A percentile compares a stretch with the other conserved stretches of the same genome.
These are phyloP conservation scores for Ligustrum vulgare DNA, from an alignment of 257 asterid genomes.

Conservation along the genomic window DNA sequence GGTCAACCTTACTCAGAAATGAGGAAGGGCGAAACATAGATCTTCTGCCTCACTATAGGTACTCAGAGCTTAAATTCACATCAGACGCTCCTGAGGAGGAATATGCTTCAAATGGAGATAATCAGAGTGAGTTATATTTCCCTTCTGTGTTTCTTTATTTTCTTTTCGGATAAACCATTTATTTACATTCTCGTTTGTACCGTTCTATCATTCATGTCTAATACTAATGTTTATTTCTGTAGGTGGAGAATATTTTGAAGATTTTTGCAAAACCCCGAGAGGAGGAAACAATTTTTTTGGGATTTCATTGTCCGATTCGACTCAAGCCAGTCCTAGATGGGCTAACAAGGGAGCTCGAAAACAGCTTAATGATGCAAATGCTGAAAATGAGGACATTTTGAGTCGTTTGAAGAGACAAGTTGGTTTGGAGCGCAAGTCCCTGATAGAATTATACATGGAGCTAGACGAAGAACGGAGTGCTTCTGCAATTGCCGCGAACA, in stretches of 20 bases:
- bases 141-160: not conserved
- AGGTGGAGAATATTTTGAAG: constrained; percentile 58
- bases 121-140: constrained; percentile 40
- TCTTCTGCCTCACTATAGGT: constrained; percentile 27
- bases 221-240: not conserved
- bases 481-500: constrained; percentile 89
- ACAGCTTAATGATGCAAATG: constrained; percentile 34
- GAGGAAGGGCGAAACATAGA: constrained; percentile 45
- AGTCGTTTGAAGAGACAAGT: constrained; percentile 56
- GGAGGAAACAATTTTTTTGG: constrained; percentile 63
- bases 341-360: constrained; percentile 36
- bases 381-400: constrained; percentile 44
- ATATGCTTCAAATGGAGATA: constrained; percentile 35
- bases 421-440: constrained; percentile 63
- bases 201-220: too few species aligned
- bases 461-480: constrained; percentile 93
- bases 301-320: constrained; percentile 62
- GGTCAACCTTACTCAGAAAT: constrained; percentile 44
- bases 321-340: constrained; percentile 80
- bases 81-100: constrained; percentile 56
- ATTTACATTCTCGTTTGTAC: not conserved
- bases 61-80: constrained; percentile 54
- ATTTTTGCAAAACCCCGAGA: constrained; percentile 49
- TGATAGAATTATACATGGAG: constrained; percentile 76
- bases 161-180: too few species aligned